Evolutionary conservation across 495 filamentous ascomycete genomes (phyloP).

Genomic region (Aspergillus haitiensis): DNA sequence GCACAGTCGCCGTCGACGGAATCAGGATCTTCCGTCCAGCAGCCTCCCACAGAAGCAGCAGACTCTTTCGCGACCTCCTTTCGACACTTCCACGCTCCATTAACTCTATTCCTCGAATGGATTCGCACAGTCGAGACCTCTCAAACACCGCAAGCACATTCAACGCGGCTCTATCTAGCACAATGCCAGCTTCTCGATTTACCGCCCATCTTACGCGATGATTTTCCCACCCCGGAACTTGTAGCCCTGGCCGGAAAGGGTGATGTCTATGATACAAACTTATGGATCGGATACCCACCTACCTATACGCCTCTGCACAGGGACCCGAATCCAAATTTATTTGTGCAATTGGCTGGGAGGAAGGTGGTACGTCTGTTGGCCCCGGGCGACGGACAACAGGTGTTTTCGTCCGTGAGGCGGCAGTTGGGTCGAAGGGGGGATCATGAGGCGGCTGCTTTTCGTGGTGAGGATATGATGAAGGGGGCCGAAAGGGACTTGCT

Average conservation of each 20-base stretch:
- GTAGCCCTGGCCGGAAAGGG: constrained; percentile 61
- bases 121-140: constrained; percentile 33
- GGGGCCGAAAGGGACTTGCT: constrained; percentile 66
- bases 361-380: constrained; percentile 73
- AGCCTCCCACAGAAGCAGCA: background rate
- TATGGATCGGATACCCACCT: constrained; percentile 85
- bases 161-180: constrained; percentile 70
- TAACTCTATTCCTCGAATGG: constrained; percentile 60
- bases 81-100: constrained; percentile 55
- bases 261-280: constrained; percentile 79
- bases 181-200: constrained; percentile 71
- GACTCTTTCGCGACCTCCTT: constrained; percentile 33
- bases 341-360: constrained; percentile 74
- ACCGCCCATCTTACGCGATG: constrained; percentile 57
- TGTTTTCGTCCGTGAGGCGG: constrained; percentile 60
- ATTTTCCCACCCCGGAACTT: constrained; percentile 67
- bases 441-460: constrained; percentile 54
- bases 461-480: constrained; percentile 92
- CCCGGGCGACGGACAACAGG: constrained; percentile 56
- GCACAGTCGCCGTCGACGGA: background rate
- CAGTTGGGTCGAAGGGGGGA: constrained; percentile 42
- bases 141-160: constrained; percentile 24
- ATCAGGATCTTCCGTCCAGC: background rate
- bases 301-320: constrained; percentile 88
- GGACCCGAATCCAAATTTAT: constrained; percentile 93